These are phyloP conservation scores for Rhododendron vialii DNA, from an alignment of 148 eudicot genomes.

Conservation along the genomic window DNA sequence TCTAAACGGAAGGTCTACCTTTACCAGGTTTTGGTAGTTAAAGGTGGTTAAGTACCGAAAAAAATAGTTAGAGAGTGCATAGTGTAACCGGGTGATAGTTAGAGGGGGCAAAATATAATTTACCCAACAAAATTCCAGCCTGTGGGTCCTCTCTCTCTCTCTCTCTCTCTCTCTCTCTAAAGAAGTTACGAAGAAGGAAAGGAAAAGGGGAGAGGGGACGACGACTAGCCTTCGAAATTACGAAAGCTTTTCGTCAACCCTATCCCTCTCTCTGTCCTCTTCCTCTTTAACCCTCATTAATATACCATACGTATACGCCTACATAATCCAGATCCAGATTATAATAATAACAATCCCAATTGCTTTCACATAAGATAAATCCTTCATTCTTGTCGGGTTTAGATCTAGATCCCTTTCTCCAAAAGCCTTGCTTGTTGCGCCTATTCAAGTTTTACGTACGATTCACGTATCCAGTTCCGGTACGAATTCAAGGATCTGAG, in stretches of 20 bases:
- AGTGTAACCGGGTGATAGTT: too few relatives aligned
- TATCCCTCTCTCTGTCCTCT: neutral
- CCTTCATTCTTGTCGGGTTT: neutral
- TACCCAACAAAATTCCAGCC: neutral
- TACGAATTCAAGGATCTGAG: conserved; percentile 1
- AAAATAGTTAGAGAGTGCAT: too few relatives aligned
- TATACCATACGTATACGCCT: neutral
- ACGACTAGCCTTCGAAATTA: neutral
- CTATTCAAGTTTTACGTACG: neutral
- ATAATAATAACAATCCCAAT: neutral
- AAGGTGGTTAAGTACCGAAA: too few relatives aligned
- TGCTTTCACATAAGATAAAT: neutral
- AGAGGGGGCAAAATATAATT: too few relatives aligned
- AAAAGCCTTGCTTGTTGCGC: neutral
- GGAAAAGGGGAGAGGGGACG: neutral
- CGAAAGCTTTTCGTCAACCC: neutral
- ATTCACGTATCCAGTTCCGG: neutral
- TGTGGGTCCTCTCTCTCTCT: neutral
- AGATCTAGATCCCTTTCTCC: neutral
- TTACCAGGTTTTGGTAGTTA: too few relatives aligned
- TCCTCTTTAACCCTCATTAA: conserved; percentile 1
- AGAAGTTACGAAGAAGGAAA: neutral
- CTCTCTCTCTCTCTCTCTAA: neutral
- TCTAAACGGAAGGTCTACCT: too few relatives aligned
- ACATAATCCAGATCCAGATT: neutral